A percentile compares a stretch with the other conserved stretches of the same genome.
These are phyloP conservation scores for Maudiozyma saulgeensis DNA, from an alignment of 805 yeast genomes.

Conservation along the genomic window DNA sequence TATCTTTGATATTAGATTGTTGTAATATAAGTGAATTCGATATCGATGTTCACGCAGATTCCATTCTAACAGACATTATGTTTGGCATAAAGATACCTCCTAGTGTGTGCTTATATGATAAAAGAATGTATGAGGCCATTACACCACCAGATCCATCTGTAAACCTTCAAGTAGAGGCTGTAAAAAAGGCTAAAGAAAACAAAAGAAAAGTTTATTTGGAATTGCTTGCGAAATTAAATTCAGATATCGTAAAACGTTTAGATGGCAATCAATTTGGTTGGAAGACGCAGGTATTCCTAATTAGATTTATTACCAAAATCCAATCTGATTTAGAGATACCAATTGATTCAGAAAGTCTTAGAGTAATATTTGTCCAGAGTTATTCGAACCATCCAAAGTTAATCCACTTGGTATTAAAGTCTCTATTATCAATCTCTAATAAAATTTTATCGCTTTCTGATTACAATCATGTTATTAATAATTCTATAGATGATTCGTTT, in stretches of 20 bases:
- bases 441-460: conserved; percentile 38
- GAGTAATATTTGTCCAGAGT: conserved; percentile 38
- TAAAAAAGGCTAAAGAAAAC: conserved; percentile 51
- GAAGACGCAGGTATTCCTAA: conserved; percentile 42
- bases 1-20: conserved; percentile 44
- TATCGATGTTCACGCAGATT: conserved; percentile 46
- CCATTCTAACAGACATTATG: conserved; percentile 37
- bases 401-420: conserved; percentile 49
- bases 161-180: conserved; percentile 48
- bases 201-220: conserved; percentile 40
- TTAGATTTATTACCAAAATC: conserved; percentile 42
- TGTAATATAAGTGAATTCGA: conserved; percentile 46
- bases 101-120: conserved; percentile 44
- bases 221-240: conserved; percentile 36
- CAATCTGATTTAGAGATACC: conserved; percentile 46
- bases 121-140: conserved; percentile 32
- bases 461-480: conserved; percentile 38
- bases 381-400: conserved; percentile 61
- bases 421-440: conserved; percentile 44
- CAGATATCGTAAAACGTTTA: conserved; percentile 21
- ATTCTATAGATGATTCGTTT: conserved; percentile 35
- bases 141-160: conserved; percentile 54
- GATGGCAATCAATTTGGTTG: conserved; percentile 33
- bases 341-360: conserved; percentile 33
- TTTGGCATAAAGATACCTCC: conserved; percentile 40